phyloP scores from a whole-genome alignment of 2,329 filamentous ascomycete genomes.

The Hymenoscyphus linearis region DNA sequence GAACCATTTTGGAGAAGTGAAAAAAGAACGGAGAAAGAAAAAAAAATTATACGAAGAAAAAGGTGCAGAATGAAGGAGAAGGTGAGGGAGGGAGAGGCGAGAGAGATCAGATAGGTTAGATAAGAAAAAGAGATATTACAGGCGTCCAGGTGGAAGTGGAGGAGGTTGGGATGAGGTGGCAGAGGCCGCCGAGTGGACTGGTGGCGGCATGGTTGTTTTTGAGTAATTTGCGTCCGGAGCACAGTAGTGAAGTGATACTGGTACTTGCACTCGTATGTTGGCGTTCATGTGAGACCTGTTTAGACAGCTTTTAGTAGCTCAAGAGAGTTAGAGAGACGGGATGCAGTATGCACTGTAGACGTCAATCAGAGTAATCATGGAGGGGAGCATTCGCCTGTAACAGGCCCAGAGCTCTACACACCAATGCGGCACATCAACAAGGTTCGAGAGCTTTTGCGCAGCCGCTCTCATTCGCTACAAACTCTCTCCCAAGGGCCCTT shows the following conservation, averaged over 20 bases:
- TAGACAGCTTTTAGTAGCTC: not conserved
- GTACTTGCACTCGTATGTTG: not conserved
- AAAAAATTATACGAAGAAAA: not conserved
- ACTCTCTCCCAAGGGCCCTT: not conserved
- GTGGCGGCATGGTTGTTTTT: conserved; percentile 13
- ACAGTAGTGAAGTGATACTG: no score
- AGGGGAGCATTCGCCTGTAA: not conserved
- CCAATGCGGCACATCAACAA: not conserved
- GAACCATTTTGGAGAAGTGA: conserved; percentile 19
- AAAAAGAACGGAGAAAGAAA: conserved; percentile 1
- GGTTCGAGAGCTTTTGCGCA: not conserved
- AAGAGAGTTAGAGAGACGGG: not conserved
- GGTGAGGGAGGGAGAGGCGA: conserved; percentile 22
- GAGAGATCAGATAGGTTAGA: not conserved
- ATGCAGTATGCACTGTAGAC: not conserved
- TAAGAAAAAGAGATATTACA: not conserved
- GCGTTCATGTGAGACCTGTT: conserved; percentile 14
- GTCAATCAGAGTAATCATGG: not conserved
- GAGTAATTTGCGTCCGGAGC: not conserved
- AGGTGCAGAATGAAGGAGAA: conserved; percentile 31
- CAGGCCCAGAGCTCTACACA: not conserved
- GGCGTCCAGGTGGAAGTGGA: conserved; percentile 19
- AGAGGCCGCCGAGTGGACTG: conserved; percentile 27
- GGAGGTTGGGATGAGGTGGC: conserved; percentile 27
- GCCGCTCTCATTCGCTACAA: not conserved